Evolutionary conservation across 2,329 filamentous ascomycete species (phyloP).

Genomic region (Colletotrichum chlorophyti): DNA sequence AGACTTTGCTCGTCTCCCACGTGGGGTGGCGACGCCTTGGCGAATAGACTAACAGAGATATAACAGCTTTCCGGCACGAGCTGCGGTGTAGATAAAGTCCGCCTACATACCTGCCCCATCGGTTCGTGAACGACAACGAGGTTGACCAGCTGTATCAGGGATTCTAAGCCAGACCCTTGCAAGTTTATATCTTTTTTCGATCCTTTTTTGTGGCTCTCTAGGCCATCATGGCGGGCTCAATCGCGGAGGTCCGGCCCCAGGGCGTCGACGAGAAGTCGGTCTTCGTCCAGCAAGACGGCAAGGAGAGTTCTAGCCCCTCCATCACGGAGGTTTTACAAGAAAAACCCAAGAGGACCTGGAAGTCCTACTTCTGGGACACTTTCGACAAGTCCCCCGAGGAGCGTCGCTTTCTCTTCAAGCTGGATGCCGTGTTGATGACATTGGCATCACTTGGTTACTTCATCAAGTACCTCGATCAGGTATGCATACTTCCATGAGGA

Average conservation of each 20-base stretch:
- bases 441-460: slow-evolving; percentile 39
- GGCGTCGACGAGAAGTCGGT: not conserved
- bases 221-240: not conserved
- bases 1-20: not conserved
- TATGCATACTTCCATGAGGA: not conserved
- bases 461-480: slow-evolving; percentile 32
- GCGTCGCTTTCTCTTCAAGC: slow-evolving; percentile 47
- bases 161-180: not conserved
- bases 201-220: not conserved
- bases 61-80: not conserved
- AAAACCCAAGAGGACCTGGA: slow-evolving; percentile 48
- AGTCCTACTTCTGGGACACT: slow-evolving; percentile 55
- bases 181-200: not conserved
- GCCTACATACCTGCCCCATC: not conserved
- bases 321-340: slow-evolving; percentile 31
- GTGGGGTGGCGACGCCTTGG: slow-evolving; percentile 4
- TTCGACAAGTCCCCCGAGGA: slow-evolving; percentile 50
- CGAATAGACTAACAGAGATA: not conserved
- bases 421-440: slow-evolving; percentile 45
- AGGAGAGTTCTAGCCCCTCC: not conserved
- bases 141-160: no score
- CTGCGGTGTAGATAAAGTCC: not conserved
- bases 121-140: not conserved
- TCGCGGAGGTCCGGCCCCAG: not conserved
- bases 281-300: not conserved